phyloP scores from a whole-genome alignment of 768 basidiomycete species.

The Leucosporidium scottii region DNA sequence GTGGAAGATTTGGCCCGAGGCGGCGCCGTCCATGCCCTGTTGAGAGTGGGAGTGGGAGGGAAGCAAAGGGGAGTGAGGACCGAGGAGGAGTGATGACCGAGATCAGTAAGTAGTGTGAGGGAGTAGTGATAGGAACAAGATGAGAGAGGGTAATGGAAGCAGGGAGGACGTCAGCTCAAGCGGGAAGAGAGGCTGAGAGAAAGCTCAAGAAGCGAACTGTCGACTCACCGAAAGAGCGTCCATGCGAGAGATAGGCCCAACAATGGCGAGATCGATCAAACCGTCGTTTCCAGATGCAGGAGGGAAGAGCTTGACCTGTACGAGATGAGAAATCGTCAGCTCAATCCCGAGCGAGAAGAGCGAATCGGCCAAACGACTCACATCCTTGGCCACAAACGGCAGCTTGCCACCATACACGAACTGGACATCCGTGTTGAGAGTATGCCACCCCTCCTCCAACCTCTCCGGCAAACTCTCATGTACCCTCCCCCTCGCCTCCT shows the following conservation, averaged over 20 bases:
- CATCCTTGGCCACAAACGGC: slow-evolving; percentile 59
- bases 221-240: slow-evolving; percentile 17
- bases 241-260: slow-evolving; percentile 20
- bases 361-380: slow-evolving; percentile 8
- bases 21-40: slow-evolving; percentile 55
- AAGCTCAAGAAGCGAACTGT: too few relatives aligned
- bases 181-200: too few relatives aligned
- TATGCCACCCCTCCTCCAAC: slow-evolving; percentile 16
- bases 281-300: slow-evolving; percentile 9
- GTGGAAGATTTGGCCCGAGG: slow-evolving; percentile 55
- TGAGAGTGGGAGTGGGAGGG: slow-evolving; percentile 47
- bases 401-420: slow-evolving; percentile 79
- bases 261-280: slow-evolving; percentile 28
- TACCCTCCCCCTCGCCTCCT: slow-evolving; percentile 41
- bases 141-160: too few relatives aligned
- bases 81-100: background rate
- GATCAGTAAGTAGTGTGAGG: too few relatives aligned
- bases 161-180: too few relatives aligned
- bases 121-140: too few relatives aligned
- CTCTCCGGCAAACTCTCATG: background rate
- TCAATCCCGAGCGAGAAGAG: too few relatives aligned
- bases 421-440: slow-evolving; percentile 50
- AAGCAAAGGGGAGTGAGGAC: background rate
- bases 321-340: slow-evolving; percentile 42
- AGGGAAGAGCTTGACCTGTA: slow-evolving; percentile 24